Evolutionary conservation across 257 asterid species (phyloP), one percentile per base, ranked within the genome.

Genomic region (Jacaranda copaia): DNA sequence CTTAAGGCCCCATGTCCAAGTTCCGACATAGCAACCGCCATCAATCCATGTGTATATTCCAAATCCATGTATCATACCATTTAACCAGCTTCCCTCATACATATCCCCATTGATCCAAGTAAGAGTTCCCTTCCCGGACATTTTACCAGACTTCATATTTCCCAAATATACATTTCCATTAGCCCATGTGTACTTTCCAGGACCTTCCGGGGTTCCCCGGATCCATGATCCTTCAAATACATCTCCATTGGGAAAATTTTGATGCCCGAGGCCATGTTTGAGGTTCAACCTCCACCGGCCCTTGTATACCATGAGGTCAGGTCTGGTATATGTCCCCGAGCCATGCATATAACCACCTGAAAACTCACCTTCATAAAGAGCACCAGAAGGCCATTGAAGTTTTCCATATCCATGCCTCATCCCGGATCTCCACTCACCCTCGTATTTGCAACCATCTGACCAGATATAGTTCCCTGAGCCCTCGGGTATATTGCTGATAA

Each of bases 91-190:
- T 58, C 96, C 94, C 80, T 90, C 94, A 61, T 78, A 90, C 0
- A 87, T 80, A 61, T 89, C 94, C 71, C 90, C 94, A 46, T 61
- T 87, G 49, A 81, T 80, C 96, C 92, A 90, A 68, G 89, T 89
- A 69, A 90, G 92, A 70, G 91, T 89, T 82, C 96, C 96, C 65
- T 87, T 87, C 46, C 92, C 96, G 1, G 91, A 87, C 88, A 89
- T 86, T 73, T 80, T 84, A 61, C 94, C 94, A 45, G 81, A 87
- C 79, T 87, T 90, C 85, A 89, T 82, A 76, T 90, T 87, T 45
- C 96, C 96, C 74, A 86, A 20, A 80, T 89, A 90, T 55, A 86
- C 83, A 74, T 90, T 90, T 56, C 94, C 90, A 13, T 81, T 87
- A 32, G 86, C 77, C 96, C 96, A 90, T 1, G 84, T 81, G 81